phyloP scores from a whole-genome alignment of 768 basidiomycete genomes.

The Cystofilobasidium ferigula region DNA sequence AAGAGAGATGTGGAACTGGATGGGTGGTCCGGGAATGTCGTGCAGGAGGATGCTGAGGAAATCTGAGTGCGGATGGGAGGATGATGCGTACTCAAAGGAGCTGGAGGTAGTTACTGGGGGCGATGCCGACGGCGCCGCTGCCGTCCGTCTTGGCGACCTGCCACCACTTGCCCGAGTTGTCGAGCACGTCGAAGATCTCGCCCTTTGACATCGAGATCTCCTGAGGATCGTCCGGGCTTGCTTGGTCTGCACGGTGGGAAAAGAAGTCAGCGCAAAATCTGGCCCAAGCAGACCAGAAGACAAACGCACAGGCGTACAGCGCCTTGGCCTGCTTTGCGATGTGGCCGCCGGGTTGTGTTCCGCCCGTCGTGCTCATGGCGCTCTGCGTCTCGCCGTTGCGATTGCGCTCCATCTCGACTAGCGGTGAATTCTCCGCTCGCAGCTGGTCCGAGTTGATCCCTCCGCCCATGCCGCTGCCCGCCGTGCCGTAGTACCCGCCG shows the following conservation, averaged over 20 bases:
- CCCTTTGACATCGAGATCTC: conserved; percentile 90
- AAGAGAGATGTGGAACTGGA: too few relatives aligned
- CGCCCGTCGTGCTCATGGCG: conserved; percentile 3
- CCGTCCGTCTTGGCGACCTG: conserved; percentile 31
- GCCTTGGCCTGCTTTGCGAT: conserved; percentile 74
- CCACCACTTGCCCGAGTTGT: conserved; percentile 55
- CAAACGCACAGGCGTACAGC: conserved; percentile 67
- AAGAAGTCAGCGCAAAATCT: background rate
- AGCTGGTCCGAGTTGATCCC: conserved; percentile 15
- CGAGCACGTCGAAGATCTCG: conserved; percentile 80
- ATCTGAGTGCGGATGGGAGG: background rate
- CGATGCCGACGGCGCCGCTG: conserved; percentile 34
- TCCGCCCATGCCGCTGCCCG: conserved; percentile 13
- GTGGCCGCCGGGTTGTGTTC: conserved; percentile 7
- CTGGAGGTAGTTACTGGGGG: conserved; percentile 36
- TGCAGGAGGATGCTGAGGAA: too few relatives aligned
- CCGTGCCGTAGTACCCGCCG: conserved; percentile 31
- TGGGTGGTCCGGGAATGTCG: too few relatives aligned
- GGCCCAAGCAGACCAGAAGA: conserved; percentile 15
- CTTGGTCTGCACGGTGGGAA: conserved; percentile 53
- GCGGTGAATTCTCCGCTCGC: conserved; percentile 26
- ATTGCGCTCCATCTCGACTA: conserved; percentile 37
- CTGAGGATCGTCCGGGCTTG: conserved; percentile 88
- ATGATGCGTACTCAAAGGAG: conserved; percentile 29
- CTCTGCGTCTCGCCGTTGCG: conserved; percentile 5